Conservation (phyloP, 495 filamentous ascomycete species). For the Cercophora sp. region DNA sequence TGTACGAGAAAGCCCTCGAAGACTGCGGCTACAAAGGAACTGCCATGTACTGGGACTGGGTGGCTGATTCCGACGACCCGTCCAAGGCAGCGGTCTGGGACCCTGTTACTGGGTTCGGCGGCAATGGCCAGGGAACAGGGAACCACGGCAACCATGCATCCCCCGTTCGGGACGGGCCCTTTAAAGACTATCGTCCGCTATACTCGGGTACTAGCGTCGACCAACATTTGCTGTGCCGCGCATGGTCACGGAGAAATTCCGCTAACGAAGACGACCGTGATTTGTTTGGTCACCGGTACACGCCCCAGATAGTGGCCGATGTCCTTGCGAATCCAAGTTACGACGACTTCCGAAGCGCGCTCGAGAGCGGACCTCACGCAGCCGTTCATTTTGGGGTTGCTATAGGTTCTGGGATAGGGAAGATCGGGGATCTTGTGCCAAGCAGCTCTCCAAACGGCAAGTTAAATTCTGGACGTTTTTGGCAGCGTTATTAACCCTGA, state of each 20-base stretch:
- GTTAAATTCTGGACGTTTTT: background rate
- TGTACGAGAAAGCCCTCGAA: slow-evolving; percentile 5
- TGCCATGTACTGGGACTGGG: slow-evolving; percentile 11
- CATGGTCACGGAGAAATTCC: background rate
- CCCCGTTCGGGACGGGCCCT: slow-evolving; percentile 1
- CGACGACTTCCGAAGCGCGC: background rate
- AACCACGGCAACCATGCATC: background rate
- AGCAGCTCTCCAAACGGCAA: slow-evolving; percentile 7
- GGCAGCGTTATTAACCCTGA: background rate
- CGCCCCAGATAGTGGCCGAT: background rate
- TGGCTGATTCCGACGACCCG: background rate
- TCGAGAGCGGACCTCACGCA: slow-evolving; percentile 5
- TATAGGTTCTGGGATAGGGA: background rate
- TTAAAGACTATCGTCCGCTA: background rate
- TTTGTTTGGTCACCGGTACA: slow-evolving; percentile 4
- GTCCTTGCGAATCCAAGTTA: background rate
- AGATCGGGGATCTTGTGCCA: background rate
- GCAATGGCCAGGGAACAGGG: background rate
- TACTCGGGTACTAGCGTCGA: background rate
- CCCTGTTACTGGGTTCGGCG: slow-evolving; percentile 6
- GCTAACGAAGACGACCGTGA: background rate
- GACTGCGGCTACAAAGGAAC: slow-evolving; percentile 7
- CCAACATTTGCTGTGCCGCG: background rate
- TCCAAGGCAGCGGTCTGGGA: slow-evolving; percentile 2
- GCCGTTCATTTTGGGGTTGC: slow-evolving; percentile 6